A percentile compares a stretch with the other conserved stretches of the same genome.
These are phyloP conservation scores for Lasiosphaeria miniovina DNA, from an alignment of 495 filamentous ascomycete genomes.

Conservation along the genomic window DNA sequence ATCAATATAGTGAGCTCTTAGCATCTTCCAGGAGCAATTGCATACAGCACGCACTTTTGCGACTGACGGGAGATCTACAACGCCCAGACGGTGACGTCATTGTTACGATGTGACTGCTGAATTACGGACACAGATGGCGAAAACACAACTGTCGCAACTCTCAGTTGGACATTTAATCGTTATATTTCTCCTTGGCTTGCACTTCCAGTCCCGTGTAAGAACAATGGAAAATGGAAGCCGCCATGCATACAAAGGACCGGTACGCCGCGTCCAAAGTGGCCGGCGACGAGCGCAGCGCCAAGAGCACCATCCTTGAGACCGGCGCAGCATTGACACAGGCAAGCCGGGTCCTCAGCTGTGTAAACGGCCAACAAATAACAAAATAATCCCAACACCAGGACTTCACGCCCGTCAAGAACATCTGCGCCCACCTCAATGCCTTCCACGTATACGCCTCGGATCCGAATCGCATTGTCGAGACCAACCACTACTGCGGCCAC, in stretches of 20 bases:
- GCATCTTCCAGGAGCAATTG: too few species aligned
- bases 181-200: too few species aligned
- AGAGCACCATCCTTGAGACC: slow-evolving; percentile 62
- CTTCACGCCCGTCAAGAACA: slow-evolving; percentile 68
- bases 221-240: background rate
- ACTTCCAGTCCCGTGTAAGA: too few species aligned
- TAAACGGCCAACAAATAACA: slow-evolving; percentile 7
- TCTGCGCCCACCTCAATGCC: slow-evolving; percentile 84
- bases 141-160: too few species aligned
- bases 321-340: slow-evolving; percentile 60
- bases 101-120: background rate
- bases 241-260: background rate
- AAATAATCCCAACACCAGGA: slow-evolving; percentile 38
- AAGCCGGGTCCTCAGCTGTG: background rate
- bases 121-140: too few species aligned
- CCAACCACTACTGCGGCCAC: slow-evolving; percentile 85
- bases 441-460: slow-evolving; percentile 79
- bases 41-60: too few species aligned
- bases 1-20: too few species aligned
- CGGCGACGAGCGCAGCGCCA: slow-evolving; percentile 52
- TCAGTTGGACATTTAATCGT: too few species aligned
- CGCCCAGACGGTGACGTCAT: background rate
- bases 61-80: too few species aligned
- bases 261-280: slow-evolving; percentile 28
- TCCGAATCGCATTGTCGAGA: slow-evolving; percentile 63